Evolutionary conservation across 169 alveolate genomes (phyloP), one percentile per base, ranked within the genome.

Genomic region (Plasmodium fragile): DNA sequence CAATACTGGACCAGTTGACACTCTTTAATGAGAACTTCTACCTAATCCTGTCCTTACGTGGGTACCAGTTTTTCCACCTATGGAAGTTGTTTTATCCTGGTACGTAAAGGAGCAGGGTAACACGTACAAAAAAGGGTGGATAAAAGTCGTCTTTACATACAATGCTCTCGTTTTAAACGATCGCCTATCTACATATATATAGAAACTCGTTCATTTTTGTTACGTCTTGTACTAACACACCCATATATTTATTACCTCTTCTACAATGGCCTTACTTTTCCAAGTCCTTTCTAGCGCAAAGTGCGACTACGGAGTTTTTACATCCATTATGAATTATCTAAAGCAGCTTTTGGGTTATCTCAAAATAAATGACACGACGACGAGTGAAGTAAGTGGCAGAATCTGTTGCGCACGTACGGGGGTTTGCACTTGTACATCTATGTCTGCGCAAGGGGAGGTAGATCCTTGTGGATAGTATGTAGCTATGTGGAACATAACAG

Each of bases 61-160:
- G 84, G 71, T 43, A 80, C 73, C 69, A 90, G 52, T 90, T 90
- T 90, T 90, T 39, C 36, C 92, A 90, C 78, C 49, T 90, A 36
- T 90, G 94, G 94, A 90, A 70, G 16, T 36, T 90, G 30, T 90
- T 90, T 45, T 72, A 30, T 30, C 94, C 94, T n/a, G 92, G 94
- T 90, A 59, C 13, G 41, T 52, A 77, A 87, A 49, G 75, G 65
- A 75, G 2, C 39, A 10, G 78, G 41, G 59, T 77, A 52, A 80
- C 41, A 30, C 36, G 72, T 25, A 28, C n/a, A n/a, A 53, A 82
- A 82, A 55, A 82, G 45, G 22, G 13, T 13, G 25, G 22, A 52
- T 32, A 84, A 13, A 84, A 13, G 28, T 8, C 13, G 36, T 30
- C 72, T 36, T 18, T 34, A 22, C 59, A 34, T 55, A 10, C 53